A percentile compares a stretch with the other conserved stretches of the same genome.
These are phyloP conservation scores for Bolboschoenoplectus hybrid DNA, from an alignment of 202 grass and related monocot species.

Conservation along the genomic window DNA sequence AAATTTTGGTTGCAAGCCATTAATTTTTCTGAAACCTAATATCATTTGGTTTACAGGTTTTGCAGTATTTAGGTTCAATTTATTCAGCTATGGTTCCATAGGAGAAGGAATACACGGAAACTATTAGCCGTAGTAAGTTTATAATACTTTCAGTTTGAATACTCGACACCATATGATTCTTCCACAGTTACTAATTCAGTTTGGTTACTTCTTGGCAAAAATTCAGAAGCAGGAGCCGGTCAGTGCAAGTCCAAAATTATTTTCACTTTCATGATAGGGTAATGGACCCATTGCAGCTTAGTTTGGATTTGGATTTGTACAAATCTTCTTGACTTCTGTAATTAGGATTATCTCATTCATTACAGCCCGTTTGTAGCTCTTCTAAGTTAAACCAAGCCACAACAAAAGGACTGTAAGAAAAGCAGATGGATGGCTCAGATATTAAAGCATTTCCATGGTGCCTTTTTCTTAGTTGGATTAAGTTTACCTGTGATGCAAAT, in stretches of 20 bases:
- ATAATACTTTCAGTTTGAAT: slow-evolving; percentile 18
- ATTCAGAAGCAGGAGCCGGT: not conserved
- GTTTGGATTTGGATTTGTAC: not conserved
- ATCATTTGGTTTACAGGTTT: not conserved
- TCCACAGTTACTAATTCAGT: not conserved
- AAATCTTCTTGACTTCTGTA: not conserved
- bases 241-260: slow-evolving; percentile 12
- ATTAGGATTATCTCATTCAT: slow-evolving; percentile 21
- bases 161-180: not conserved
- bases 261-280: not conserved
- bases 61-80: not conserved
- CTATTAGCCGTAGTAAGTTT: not conserved
- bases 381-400: slow-evolving; percentile 10
- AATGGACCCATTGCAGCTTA: not conserved
- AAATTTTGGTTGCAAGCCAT: not conserved
- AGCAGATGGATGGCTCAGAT: not conserved
- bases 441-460: slow-evolving; percentile 24
- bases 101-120: not conserved
- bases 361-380: slow-evolving; percentile 21
- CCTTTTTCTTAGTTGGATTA: slow-evolving; percentile 16
- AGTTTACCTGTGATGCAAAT: slow-evolving; percentile 29
- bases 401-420: not conserved
- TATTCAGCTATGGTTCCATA: not conserved
- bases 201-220: not conserved
- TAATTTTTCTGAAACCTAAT: not conserved